Percentiles rank a stretch among this genome's conserved stretches.
Conservation (phyloP, 1,284 basidiomycete genomes). For the Vanrija sp. region DNA sequence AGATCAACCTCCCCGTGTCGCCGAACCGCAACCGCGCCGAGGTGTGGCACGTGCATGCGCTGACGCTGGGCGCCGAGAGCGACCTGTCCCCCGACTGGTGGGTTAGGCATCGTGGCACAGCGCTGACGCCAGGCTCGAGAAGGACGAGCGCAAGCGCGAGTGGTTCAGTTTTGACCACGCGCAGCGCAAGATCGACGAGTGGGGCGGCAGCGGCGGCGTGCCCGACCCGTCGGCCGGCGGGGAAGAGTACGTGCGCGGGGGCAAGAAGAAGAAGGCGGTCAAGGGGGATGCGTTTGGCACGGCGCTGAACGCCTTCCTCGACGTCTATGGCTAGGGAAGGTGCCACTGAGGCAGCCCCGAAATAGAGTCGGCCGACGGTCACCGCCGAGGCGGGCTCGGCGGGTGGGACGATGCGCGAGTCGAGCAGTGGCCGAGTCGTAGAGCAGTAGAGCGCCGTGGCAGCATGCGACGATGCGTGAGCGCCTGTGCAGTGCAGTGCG, state of each 20-base stretch:
- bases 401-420: too few species aligned
- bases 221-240: background rate
- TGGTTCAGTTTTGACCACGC: conserved; percentile 25
- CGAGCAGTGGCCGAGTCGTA: too few species aligned
- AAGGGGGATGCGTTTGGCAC: conserved; percentile 36
- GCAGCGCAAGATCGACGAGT: conserved; percentile 22
- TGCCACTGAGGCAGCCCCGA: background rate
- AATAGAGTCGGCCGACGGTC: too few species aligned
- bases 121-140: conserved; percentile 30
- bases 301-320: conserved; percentile 21
- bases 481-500: too few species aligned
- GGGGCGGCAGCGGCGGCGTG: conserved; percentile 16
- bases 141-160: conserved; percentile 26
- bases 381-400: too few species aligned
- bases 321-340: conserved; percentile 3
- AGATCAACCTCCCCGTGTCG: background rate
- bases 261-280: conserved; percentile 29
- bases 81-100: conserved; percentile 25
- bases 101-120: background rate
- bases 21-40: conserved; percentile 8
- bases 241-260: conserved; percentile 7
- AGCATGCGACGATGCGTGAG: too few species aligned
- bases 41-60: conserved; percentile 35
- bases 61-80: conserved; percentile 17
- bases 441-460: too few species aligned